These are phyloP conservation scores for Lodderomyces metapsilosis DNA, from an alignment of 1,139 yeast species.

Conservation along the genomic window DNA sequence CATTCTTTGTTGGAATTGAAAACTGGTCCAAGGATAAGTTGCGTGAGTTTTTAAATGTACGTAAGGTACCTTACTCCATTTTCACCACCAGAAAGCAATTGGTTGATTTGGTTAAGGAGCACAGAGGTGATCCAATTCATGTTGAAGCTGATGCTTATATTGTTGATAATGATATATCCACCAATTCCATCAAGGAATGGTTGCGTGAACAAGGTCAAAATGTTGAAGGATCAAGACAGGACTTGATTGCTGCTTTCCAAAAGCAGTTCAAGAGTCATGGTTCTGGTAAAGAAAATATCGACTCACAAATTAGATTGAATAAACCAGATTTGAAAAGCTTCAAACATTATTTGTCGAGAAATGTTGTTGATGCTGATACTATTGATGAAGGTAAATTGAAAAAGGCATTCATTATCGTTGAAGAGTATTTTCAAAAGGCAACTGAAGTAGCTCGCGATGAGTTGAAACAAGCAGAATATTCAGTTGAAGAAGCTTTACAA, in stretches of 20 bases:
- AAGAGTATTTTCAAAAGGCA: slow-evolving; percentile 44
- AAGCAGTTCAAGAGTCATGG: slow-evolving; percentile 12
- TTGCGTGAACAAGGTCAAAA: slow-evolving; percentile 22
- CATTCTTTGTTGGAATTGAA: slow-evolving; percentile 45
- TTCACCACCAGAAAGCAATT: slow-evolving; percentile 47
- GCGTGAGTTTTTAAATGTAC: slow-evolving; percentile 49
- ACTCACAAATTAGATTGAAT: slow-evolving; percentile 19
- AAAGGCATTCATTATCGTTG: slow-evolving; percentile 24
- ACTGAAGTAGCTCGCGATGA: slow-evolving; percentile 26
- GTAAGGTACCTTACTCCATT: slow-evolving; percentile 48
- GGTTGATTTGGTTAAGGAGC: slow-evolving; percentile 44
- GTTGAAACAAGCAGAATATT: slow-evolving; percentile 19
- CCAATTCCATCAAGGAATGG: slow-evolving; percentile 25
- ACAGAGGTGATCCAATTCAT: slow-evolving; percentile 36
- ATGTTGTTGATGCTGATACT: slow-evolving; percentile 8
- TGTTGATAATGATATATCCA: slow-evolving; percentile 21
- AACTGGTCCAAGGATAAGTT: slow-evolving; percentile 50
- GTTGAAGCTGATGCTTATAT: slow-evolving; percentile 23
- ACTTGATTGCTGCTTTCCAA: slow-evolving; percentile 18
- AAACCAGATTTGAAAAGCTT: slow-evolving; percentile 19
- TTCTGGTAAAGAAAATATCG: slow-evolving; percentile 11
- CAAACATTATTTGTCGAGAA: slow-evolving; percentile 15
- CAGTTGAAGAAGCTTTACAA: slow-evolving; percentile 22
- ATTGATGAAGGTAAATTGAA: slow-evolving; percentile 23
- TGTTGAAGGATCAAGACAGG: slow-evolving; percentile 26